Base-by-base conservation (phyloP, 306 rosid genomes). In the Trichosanthes cucumerina region DNA sequence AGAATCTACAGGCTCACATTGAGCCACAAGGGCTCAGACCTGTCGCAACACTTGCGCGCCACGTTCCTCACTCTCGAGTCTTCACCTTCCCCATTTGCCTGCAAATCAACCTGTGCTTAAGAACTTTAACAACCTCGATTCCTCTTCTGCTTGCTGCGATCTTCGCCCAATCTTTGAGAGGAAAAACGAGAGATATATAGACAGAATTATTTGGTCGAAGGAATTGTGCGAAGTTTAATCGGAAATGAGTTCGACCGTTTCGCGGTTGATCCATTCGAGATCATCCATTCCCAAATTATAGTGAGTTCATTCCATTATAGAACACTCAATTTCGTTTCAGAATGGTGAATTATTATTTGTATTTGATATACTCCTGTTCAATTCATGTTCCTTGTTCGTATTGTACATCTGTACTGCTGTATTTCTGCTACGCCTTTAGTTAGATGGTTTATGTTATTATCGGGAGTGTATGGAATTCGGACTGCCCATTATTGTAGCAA, bases 221-320 rank as follows among this genome's bases (percentile, higher is more conserved):
- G 77, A 72, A 46, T 47, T 72, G 57, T n/a, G 0, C 0, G 4
- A 4, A 72, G 41, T 11, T 62, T 26, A 2, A 72, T 26, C 77
- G 58, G 58, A 78, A 84, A 93, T 93, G 97, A 93, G 87, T 87
- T 81, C 93, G 18, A 31, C 86, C 11, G 26, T 88, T 19, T 89
- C 91, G 83, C 93, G 92, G 64, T 82, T 91, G 92, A 87, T 92
- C 87, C 89, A 83, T 76, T 88, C 96, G 64, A 78, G 82, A 44
- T 82, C 93, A 71, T 87, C 89, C 50, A 19, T 88, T 71, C 68
- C 87, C 80, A 83, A 86, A 84, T 86, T 85, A 83, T 74, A 56
- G 97, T 90, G 36, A 52, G 77, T 23, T 78, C 74, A 70, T 72
- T 36, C 47, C 43, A 2, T 68, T 6, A 31, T 62, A 7, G 19